phyloP scores from a whole-genome alignment of 331 rosid genomes.

The Phaseolus coccineus region DNA sequence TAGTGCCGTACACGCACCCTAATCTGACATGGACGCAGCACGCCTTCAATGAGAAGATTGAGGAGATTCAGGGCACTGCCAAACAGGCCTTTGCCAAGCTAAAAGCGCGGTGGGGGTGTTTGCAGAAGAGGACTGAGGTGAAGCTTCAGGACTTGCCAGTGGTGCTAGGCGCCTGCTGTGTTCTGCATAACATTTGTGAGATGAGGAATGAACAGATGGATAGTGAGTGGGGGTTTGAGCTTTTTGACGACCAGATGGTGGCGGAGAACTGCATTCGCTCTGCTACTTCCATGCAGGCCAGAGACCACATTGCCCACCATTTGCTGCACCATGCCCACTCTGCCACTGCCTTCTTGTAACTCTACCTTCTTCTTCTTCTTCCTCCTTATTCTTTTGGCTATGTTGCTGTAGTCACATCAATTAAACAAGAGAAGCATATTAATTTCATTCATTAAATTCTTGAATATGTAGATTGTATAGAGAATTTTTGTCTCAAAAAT shows the following conservation, averaged over 20 bases:
- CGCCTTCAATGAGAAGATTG: slow-evolving; percentile 67
- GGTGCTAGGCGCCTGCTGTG: slow-evolving; percentile 86
- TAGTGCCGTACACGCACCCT: slow-evolving; percentile 67
- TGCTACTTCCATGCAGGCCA: slow-evolving; percentile 43
- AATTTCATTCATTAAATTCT: too few relatives aligned
- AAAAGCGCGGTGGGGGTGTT: slow-evolving; percentile 80
- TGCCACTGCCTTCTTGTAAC: slow-evolving; percentile 56
- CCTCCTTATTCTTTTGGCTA: slow-evolving; percentile 28
- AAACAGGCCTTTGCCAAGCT: slow-evolving; percentile 63
- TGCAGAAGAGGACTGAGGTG: slow-evolving; percentile 82
- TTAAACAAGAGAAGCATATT: slow-evolving; percentile 12
- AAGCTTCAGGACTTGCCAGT: slow-evolving; percentile 77
- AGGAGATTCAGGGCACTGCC: slow-evolving; percentile 49
- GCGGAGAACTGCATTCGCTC: slow-evolving; percentile 56
- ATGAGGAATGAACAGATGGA: slow-evolving; percentile 63
- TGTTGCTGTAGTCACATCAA: slow-evolving; percentile 39
- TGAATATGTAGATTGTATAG: neutral
- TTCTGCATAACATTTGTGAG: slow-evolving; percentile 79
- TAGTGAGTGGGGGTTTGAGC: slow-evolving; percentile 40
- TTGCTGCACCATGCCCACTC: slow-evolving; percentile 70
- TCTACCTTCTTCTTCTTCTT: slow-evolving; percentile 21
- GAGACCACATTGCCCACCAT: slow-evolving; percentile 77
- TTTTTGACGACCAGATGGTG: slow-evolving; percentile 69
- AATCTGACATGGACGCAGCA: slow-evolving; percentile 81
- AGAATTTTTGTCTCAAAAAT: too few relatives aligned